Conservation (phyloP, 2,329 filamentous ascomycete genomes). For the Chrysoporthe cubensis region DNA sequence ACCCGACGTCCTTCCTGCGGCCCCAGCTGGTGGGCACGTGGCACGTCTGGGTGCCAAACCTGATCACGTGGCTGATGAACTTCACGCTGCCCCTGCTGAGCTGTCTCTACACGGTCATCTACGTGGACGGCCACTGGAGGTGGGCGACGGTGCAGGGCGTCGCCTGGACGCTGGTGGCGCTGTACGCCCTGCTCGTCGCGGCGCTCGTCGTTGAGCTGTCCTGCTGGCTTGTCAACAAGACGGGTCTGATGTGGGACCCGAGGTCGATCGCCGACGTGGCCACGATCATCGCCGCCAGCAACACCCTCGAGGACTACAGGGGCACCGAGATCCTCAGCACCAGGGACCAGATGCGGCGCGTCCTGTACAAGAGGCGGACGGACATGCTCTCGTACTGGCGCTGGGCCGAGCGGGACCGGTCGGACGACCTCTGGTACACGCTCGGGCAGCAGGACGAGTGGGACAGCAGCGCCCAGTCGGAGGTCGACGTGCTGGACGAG, state of each 20-base stretch:
- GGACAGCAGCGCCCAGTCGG: conserved; percentile 22
- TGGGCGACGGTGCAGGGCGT: conserved; percentile 81
- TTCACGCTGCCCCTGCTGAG: conserved; percentile 83
- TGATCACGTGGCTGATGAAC: conserved; percentile 76
- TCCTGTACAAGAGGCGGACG: conserved; percentile 58
- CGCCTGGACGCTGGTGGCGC: conserved; percentile 74
- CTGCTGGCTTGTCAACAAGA: conserved; percentile 68
- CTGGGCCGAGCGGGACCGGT: conserved; percentile 61
- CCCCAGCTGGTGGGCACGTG: conserved; percentile 64
- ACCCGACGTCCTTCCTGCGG: conserved; percentile 71
- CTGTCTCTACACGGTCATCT: conserved; percentile 70
- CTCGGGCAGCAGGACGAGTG: conserved; percentile 55
- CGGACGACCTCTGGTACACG: conserved; percentile 72
- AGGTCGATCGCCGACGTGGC: conserved; percentile 81
- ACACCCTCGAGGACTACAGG: conserved; percentile 73
- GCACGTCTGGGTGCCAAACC: conserved; percentile 66
- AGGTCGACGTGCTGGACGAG: conserved; percentile 12
- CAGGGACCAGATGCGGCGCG: conserved; percentile 55
- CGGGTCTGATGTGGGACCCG: conserved; percentile 84
- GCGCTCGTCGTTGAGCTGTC: conserved; percentile 62
- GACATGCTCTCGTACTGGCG: conserved; percentile 89
- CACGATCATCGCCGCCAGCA: conserved; percentile 77
- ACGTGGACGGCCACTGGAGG: conserved; percentile 64
- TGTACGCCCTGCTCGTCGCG: conserved; percentile 71
- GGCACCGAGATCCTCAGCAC: conserved; percentile 65